Evolutionary conservation across 2,329 filamentous ascomycete species (phyloP), one percentile per base, ranked within the genome.

Genomic region (Cercospora sp.): DNA sequence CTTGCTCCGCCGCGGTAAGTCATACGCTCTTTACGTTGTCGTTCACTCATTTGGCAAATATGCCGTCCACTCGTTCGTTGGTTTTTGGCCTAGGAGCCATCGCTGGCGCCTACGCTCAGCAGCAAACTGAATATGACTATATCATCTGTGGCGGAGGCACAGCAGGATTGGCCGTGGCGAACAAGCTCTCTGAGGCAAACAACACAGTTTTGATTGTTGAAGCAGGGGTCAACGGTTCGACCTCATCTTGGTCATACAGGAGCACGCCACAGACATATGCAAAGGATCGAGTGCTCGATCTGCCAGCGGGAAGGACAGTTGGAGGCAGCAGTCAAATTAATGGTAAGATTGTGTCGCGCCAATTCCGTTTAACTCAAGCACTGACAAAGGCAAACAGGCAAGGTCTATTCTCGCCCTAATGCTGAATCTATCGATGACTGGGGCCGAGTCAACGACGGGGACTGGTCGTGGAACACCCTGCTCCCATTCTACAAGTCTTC

Each of bases 161-260:
- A 12, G 72, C 72, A 55, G 76, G 76, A 43, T 68, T 76, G n/a
- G 70, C 71, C 12, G 68, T 78, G 12, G 76, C 75, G 5, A 72
- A 72, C 63, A 70, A 74, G 45, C 65, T 78, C 5, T 73, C 70
- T 16, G 66, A 76, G 59, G 68, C 75, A 13, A 64, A 63, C 16
- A 64, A 73, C 78, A 69, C 75, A 69, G 21, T 81, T 75, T 78
- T 76, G 34, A 18, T 70, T 30, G 34, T 70, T 61, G 55, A 74
- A 69, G 63, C 64, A 37, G 69, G 69, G n/a, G 43, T 68, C 30
- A 65, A 67, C 26, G 62, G 68, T 7, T 65, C 57, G 10, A 65
- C 40, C 12, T 32, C 40, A 9, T 55, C 32, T n/a, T 68, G 66
- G 66, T 12, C 28, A 5, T 66, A 62, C 49, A 43, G 45, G 3